Evolutionary conservation across 2,329 filamentous ascomycete genomes (phyloP).

Genomic region (Neocatenulostroma microsporum): DNA sequence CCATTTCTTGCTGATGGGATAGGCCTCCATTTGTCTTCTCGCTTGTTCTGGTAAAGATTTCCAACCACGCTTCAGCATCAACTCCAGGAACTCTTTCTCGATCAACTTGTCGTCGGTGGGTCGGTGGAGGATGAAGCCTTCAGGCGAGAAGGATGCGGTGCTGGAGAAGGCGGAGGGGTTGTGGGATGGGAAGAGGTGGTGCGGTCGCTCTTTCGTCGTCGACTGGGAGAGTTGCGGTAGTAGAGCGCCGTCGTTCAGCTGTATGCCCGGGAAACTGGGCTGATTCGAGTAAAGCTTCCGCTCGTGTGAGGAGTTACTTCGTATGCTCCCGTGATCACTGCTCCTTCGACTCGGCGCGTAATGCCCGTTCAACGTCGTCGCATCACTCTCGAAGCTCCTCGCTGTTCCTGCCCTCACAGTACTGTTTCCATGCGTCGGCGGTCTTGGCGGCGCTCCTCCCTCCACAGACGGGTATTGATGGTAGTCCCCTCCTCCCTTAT

Average conservation of each 20-base stretch:
- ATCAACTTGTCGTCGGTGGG: conserved; percentile 76
- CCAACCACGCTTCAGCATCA: conserved; percentile 98
- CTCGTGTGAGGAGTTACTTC: conserved; percentile 50
- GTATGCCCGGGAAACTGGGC: conserved; percentile 42
- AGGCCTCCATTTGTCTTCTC: conserved; percentile 89
- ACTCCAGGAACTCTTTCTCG: conserved; percentile 80
- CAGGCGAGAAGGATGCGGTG: conserved; percentile 43
- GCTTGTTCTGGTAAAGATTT: conserved; percentile 95
- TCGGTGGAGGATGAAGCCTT: conserved; percentile 57
- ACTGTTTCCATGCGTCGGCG: conserved; percentile 22
- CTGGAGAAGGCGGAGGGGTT: conserved; percentile 42
- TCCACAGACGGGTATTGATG: conserved; percentile 70
- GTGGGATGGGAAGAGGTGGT: conserved; percentile 30
- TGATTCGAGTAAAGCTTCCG: conserved; percentile 42
- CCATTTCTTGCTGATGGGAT: conserved; percentile 94
- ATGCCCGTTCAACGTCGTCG: conserved; percentile 51
- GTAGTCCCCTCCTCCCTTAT: conserved; percentile 68
- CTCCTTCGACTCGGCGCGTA: conserved; percentile 23
- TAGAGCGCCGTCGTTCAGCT: conserved; percentile 28
- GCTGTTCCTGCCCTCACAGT: conserved; percentile 11
- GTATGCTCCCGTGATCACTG: conserved; percentile 55
- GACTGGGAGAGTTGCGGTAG: conserved; percentile 30
- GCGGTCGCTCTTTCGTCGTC: conserved; percentile 9
- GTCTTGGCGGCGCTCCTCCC: conserved; percentile 37
- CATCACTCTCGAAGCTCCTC: conserved; percentile 27